phyloP scores from a whole-genome alignment of 768 basidiomycete species.

The Kwoniella mangroviensis region DNA sequence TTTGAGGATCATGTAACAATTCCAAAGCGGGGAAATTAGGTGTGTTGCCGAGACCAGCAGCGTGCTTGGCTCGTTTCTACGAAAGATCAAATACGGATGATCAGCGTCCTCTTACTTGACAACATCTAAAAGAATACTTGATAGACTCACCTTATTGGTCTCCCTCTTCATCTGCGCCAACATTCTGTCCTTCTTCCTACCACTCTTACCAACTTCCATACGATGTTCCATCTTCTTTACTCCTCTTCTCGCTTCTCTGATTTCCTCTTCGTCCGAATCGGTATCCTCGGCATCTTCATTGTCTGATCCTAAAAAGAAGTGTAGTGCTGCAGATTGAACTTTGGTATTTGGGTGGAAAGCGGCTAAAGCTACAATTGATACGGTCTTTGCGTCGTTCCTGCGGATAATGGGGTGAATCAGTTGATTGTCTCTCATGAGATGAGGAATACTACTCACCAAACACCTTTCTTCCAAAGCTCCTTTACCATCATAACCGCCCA shows the following conservation, averaged over 20 bases:
- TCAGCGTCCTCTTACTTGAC: no score
- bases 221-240: constrained; percentile 75
- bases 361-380: constrained; percentile 86
- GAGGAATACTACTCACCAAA: no score
- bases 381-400: constrained; percentile 88
- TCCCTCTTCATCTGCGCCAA: constrained; percentile 62
- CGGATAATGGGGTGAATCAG: not conserved
- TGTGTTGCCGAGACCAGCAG: constrained; percentile 56
- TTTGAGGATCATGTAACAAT: constrained; percentile 91
- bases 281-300: constrained; percentile 73
- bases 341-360: constrained; percentile 93
- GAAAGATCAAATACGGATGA: not conserved
- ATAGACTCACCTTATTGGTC: constrained; percentile 69
- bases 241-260: constrained; percentile 65
- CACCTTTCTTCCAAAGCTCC: constrained; percentile 89
- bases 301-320: constrained; percentile 92
- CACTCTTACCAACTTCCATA: constrained; percentile 58
- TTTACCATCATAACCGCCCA: constrained; percentile 95
- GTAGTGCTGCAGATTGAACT: constrained; percentile 89
- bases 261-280: constrained; percentile 68
- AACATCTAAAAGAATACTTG: no score
- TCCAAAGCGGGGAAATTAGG: constrained; percentile 89
- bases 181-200: constrained; percentile 76
- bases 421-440: no score
- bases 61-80: constrained; percentile 57